Percentiles rank a stretch among this genome's conserved stretches.
These are phyloP conservation scores for Pseudoscleropodium purum DNA, from an alignment of 225 moss, liverwort and hornwort species.

Conservation along the genomic window DNA sequence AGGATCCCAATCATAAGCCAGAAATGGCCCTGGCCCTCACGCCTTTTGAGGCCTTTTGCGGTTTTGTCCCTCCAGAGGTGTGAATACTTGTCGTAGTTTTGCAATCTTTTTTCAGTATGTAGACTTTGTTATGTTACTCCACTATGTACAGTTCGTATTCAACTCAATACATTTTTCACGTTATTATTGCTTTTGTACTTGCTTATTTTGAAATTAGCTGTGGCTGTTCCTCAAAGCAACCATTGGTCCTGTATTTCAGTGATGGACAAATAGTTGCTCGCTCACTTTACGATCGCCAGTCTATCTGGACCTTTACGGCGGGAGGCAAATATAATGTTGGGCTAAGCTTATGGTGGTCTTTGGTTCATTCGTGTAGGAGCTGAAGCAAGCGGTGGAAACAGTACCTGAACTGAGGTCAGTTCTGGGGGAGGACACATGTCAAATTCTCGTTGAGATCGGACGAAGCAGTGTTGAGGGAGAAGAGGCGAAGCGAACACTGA, in stretches of 20 bases:
- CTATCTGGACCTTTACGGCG: no score
- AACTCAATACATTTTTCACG: not conserved
- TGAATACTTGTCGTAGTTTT: not conserved
- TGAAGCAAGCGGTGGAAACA: conserved; percentile 57
- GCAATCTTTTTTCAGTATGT: not conserved
- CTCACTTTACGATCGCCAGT: not conserved
- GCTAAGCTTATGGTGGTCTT: not conserved
- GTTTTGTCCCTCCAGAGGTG: conserved; percentile 59
- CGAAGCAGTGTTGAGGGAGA: conserved; percentile 1
- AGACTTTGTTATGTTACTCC: not conserved
- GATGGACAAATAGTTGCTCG: not conserved
- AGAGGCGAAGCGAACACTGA: conserved; percentile 24
- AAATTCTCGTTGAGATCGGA: conserved; percentile 20
- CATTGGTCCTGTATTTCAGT: not conserved
- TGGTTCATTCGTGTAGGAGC: conserved; percentile 30
- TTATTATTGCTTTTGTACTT: not conserved
- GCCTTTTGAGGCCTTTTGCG: conserved; percentile 80
- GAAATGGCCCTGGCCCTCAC: conserved; percentile 95
- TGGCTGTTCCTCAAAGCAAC: not conserved
- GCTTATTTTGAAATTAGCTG: not conserved
- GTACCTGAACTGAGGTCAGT: conserved; percentile 56
- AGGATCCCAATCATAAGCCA: conserved; percentile 93
- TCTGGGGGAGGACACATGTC: conserved; percentile 28
- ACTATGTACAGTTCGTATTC: not conserved
- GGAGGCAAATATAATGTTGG: not conserved